Evolutionary conservation across 148 eudicot species (phyloP).

Genomic region (Talinum fruticosum): DNA sequence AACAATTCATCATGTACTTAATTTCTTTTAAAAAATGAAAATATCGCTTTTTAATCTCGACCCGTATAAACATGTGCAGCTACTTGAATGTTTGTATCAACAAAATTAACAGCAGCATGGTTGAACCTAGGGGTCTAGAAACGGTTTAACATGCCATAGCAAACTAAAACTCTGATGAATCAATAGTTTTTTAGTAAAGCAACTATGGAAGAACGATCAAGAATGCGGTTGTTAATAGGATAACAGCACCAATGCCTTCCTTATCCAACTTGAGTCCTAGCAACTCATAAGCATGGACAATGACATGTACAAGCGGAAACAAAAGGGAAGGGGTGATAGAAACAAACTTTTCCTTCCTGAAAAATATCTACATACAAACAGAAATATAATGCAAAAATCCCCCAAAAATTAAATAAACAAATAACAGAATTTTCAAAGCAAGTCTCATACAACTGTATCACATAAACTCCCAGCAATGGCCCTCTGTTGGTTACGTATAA

Average conservation of each 20-base stretch:
- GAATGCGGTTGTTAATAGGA: neutral
- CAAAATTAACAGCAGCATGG: too few species aligned
- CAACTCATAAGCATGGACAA: neutral
- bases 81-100: too few species aligned
- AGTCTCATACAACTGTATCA: neutral
- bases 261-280: neutral
- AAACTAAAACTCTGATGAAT: too few species aligned
- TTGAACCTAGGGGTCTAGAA: too few species aligned
- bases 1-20: too few species aligned
- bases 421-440: neutral
- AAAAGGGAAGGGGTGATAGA: neutral
- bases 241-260: neutral
- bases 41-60: too few species aligned
- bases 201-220: neutral
- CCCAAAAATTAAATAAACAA: neutral
- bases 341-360: neutral
- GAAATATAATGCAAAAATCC: neutral
- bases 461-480: neutral
- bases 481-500: neutral
- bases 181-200: neutral
- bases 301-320: too few species aligned
- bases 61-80: too few species aligned
- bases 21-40: too few species aligned
- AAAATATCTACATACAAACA: neutral
- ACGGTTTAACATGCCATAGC: too few species aligned